A percentile compares a stretch with the other conserved stretches of the same genome.
Conservation (phyloP, 306 rosid genomes). For the Potentilla sterilis region DNA sequence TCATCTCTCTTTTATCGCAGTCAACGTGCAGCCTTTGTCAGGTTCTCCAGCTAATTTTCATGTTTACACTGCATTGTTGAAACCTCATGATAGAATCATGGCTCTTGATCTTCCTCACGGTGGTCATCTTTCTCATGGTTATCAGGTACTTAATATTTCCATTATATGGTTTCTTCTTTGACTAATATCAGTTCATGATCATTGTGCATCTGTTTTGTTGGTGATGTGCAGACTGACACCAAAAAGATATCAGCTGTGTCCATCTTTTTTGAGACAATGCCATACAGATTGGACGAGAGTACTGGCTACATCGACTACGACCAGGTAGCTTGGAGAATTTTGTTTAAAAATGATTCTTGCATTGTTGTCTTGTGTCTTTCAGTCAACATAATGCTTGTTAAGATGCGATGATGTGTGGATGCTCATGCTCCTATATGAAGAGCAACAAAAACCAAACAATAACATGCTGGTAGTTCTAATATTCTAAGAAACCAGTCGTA, state of each 20-base stretch:
- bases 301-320: constrained; percentile 78
- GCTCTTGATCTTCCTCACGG: constrained; percentile 99
- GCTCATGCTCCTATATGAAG: not conserved
- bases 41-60: constrained; percentile 97
- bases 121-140: constrained; percentile 99
- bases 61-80: constrained; percentile 90
- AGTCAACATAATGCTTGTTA: not conserved
- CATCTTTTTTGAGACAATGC: constrained; percentile 76
- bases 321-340: constrained; percentile 48
- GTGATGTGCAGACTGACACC: constrained; percentile 66
- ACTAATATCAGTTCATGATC: not conserved
- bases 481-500: not conserved
- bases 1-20: constrained; percentile 44
- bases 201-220: constrained; percentile 7
- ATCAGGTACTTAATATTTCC: constrained; percentile 57
- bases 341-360: constrained; percentile 2
- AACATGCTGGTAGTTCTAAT: not conserved
- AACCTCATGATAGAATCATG: constrained; percentile 98
- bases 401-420: not conserved
- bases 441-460: not conserved
- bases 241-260: constrained; percentile 89
- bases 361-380: not conserved
- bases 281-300: constrained; percentile 77
- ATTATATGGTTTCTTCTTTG: constrained; percentile 15
- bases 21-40: constrained; percentile 96